Base-by-base conservation (phyloP, 2,329 filamentous ascomycete species). In the Paecilomyces variotii region DNA sequence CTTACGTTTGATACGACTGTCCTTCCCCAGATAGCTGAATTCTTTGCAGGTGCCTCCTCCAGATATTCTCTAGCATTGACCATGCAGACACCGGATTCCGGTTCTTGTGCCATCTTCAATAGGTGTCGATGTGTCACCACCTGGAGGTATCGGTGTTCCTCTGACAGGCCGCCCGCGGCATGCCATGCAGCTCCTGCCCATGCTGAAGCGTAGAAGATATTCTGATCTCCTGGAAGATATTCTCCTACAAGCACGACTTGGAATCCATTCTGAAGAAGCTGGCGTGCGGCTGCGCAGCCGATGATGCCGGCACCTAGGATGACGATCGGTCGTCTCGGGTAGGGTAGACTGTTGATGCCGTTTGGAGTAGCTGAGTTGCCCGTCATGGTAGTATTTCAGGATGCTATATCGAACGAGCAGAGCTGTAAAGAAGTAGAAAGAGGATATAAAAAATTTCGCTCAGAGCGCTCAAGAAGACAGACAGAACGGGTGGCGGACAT, bases 101-200 rank as follows among this genome's bases (percentile, higher is more conserved):
- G 68, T 6, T 67, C 67, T 45, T 68, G 65, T 1, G 72, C 70
- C 68, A 75, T 72, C 56, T 68, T 68, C 28, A 71, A 63, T 34
- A 75, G 39, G 49, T 73, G 62, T 1, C 72, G 70, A 62, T 74
- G 67, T 2, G 68, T 71, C 27, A 73, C 65, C 2, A 67, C 72
- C 57, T 74, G 72, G 4, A 72, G 57, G 59, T 74, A 74, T 6
- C 66, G 67, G 51, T 74, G 64, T 10, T 74, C 70, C 0, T 69
- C 64, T 1, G 63, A 67, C 53, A 75, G 71, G 2, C 70, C 72
- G 19, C 69, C 70, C 1, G 72, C 72, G 2, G 72, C 68, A 63
- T 75, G 72, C 72, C 72, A 75, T 57, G 72, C 72, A 7, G 72
- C 72, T 9, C 72, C 72, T 10, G 72, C 72, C 72, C 72, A 75